Evolutionary conservation across 768 basidiomycete genomes (phyloP), one percentile per base, ranked within the genome.

Genomic region (Steccherinum ochraceum): DNA sequence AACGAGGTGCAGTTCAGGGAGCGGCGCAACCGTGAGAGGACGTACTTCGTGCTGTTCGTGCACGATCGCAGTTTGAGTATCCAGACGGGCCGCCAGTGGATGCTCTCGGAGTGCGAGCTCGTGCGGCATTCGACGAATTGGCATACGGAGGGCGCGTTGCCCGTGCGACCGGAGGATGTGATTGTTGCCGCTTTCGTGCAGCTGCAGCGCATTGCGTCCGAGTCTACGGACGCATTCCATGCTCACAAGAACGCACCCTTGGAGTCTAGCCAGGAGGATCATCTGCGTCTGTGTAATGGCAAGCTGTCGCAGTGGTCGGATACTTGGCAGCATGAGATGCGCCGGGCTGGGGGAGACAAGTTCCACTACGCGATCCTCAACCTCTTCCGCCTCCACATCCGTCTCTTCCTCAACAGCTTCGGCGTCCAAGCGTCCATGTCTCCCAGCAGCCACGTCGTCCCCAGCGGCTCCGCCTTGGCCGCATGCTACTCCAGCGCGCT

Each of bases 61-160:
- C 90, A 93, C 60, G 89, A 93, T 66, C 83, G 89, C 49, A 88
- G 85, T 60, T 74, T 92, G 43, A 86, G 84, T 67, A 90, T 86
- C 66, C 89, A 92, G 66, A 91, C 89, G 1, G 90, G 89, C 45
- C 75, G 86, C 40, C 82, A 80, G 53, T 91, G 88, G 88, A 92
- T 92, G 90, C 75, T 93, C 18, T 87, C 86, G 7, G 89, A 91
- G 70, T 86, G 88, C 61, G 87, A 90, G 49, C 74, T 90, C 52
- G 78, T 91, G 52, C 76, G 84, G 53, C 75, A 86, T 58, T 77
- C 85, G 3, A 68, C 65, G 30, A 75, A 72, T 20, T 93, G 90
- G 89, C 89, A 90, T 62, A 76, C 80, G 61, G 73, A 74, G 35
- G 76, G 77, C 44, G 76, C 75, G 23, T 42, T 59, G 47, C 66